Evolutionary conservation across 768 basidiomycete genomes (phyloP).

Genomic region (Psilocybe azurescens): DNA sequence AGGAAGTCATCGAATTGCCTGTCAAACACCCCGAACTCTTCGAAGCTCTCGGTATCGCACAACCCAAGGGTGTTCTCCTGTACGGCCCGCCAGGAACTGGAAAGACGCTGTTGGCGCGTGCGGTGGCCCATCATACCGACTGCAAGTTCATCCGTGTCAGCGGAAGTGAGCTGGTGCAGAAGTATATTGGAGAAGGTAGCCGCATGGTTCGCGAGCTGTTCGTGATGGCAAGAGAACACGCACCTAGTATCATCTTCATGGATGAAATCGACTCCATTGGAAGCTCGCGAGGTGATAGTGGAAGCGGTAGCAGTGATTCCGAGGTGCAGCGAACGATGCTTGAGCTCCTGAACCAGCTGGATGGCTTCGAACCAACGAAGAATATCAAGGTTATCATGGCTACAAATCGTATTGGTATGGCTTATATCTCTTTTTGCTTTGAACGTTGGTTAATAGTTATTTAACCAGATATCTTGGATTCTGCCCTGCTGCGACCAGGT

Average conservation of each 20-base stretch:
- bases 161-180: slow-evolving; percentile 94
- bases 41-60: slow-evolving; percentile 94
- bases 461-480: slow-evolving; percentile 85
- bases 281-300: slow-evolving; percentile 89
- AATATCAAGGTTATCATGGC: slow-evolving; percentile 98
- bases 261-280: slow-evolving; percentile 99
- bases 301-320: slow-evolving; percentile 86
- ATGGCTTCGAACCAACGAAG: slow-evolving; percentile 95
- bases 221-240: slow-evolving; percentile 98
- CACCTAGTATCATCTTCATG: slow-evolving; percentile 99
- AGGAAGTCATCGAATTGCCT: slow-evolving; percentile 95
- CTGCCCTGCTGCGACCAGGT: slow-evolving; percentile 90
- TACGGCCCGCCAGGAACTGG: slow-evolving; percentile 98
- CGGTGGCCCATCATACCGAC: slow-evolving; percentile 97
- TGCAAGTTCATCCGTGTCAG: slow-evolving; percentile 97
- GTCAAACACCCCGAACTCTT: slow-evolving; percentile 98
- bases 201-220: slow-evolving; percentile 97
- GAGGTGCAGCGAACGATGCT: slow-evolving; percentile 93
- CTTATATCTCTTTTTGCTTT: slow-evolving; percentile 15
- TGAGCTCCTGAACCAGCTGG: slow-evolving; percentile 87
- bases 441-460: background rate
- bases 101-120: slow-evolving; percentile 93
- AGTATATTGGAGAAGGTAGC: slow-evolving; percentile 97
- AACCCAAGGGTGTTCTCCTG: slow-evolving; percentile 94
- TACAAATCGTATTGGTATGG: slow-evolving; percentile 89